Evolutionary conservation across 345 rosid species (phyloP).

Genomic region (Pistacia integerrima): DNA sequence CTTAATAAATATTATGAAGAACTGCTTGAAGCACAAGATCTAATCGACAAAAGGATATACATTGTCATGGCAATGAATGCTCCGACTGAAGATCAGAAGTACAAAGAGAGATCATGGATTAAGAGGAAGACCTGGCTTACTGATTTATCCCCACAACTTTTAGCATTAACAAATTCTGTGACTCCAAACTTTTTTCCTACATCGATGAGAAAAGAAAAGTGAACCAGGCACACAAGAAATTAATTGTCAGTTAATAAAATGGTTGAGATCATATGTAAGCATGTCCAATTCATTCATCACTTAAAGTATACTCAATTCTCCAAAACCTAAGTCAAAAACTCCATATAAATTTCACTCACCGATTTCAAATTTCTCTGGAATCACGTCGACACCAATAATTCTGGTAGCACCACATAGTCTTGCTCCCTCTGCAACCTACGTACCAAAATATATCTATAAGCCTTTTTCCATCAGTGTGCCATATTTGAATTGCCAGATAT

Average conservation of each 20-base stretch:
- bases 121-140: constrained; percentile 57
- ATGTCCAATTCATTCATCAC: background rate
- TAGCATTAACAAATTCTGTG: constrained; percentile 68
- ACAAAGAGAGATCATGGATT: constrained; percentile 1
- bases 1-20: too few relatives aligned
- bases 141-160: constrained; percentile 45
- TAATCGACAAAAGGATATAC: background rate
- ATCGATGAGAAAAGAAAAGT: constrained; percentile 6
- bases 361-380: constrained; percentile 61
- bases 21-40: background rate
- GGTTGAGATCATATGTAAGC: constrained; percentile 1
- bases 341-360: constrained; percentile 43
- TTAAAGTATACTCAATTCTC: background rate
- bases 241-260: background rate
- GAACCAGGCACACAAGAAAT: background rate
- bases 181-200: constrained; percentile 74
- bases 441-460: constrained; percentile 9
- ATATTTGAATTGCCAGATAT: background rate
- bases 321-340: background rate
- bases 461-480: background rate
- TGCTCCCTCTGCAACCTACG: constrained; percentile 86
- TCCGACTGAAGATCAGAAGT: background rate
- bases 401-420: constrained; percentile 73
- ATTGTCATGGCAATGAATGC: background rate
- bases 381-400: constrained; percentile 78